Conservation (phyloP, 2,329 filamentous ascomycete species). For the Geosmithia morbida region DNA sequence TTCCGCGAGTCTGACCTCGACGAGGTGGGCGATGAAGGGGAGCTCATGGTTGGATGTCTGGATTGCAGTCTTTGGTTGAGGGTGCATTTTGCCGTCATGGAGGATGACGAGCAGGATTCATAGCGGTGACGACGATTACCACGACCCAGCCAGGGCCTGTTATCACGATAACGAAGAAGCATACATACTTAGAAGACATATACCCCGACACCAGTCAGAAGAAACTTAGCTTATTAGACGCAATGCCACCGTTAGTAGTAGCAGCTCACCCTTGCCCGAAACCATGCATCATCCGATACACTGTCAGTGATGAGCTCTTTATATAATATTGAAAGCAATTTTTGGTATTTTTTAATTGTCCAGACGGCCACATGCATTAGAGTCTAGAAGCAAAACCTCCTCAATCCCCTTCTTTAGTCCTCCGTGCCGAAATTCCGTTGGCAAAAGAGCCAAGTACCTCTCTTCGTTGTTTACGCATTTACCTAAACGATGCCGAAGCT, state of each 20-base stretch:
- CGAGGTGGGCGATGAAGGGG: slow-evolving; percentile 40
- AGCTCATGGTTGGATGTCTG: slow-evolving; percentile 48
- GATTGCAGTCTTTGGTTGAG: slow-evolving; percentile 55
- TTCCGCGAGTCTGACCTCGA: slow-evolving; percentile 46
- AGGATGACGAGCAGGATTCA: slow-evolving; percentile 9
- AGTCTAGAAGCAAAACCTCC: slow-evolving; percentile 40
- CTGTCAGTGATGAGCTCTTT: not conserved
- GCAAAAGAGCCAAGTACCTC: slow-evolving; percentile 18
- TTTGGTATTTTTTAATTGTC: slow-evolving; percentile 39
- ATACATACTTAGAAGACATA: no score
- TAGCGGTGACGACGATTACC: not conserved
- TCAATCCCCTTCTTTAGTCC: slow-evolving; percentile 26
- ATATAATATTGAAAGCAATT: slow-evolving; percentile 23
- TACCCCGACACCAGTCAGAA: no score
- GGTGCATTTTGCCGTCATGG: slow-evolving; percentile 46
- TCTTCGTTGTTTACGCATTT: slow-evolving; percentile 23
- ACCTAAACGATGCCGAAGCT: slow-evolving; percentile 33
- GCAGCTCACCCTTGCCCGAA: no score
- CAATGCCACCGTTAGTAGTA: not conserved
- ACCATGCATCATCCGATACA: not conserved
- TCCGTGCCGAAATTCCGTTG: slow-evolving; percentile 20
- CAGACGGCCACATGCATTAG: slow-evolving; percentile 37
- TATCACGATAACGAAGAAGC: no score
- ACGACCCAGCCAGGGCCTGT: not conserved
- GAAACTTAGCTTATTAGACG: no score